phyloP scores from a whole-genome alignment of 805 yeast species.

The Metschnikowia anglica region DNA sequence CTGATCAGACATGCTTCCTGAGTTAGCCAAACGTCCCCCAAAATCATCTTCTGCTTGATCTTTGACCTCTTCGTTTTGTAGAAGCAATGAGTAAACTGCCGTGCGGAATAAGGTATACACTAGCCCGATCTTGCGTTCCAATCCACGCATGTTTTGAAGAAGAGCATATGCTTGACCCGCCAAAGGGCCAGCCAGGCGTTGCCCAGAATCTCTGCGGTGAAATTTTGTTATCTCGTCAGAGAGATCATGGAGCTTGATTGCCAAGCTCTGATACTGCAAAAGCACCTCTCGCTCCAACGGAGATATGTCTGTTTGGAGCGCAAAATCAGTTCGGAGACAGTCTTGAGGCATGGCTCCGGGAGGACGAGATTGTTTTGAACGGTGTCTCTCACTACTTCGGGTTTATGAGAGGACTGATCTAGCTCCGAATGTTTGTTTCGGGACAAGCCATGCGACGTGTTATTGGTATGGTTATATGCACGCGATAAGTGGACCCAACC shows the following conservation, averaged over 20 bases:
- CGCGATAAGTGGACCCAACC: no score
- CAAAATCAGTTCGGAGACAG: conserved; percentile 13
- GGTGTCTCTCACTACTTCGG: background rate
- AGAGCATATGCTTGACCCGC: conserved; percentile 30
- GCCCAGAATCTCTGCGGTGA: conserved; percentile 12
- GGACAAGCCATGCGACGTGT: no score
- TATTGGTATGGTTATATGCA: no score
- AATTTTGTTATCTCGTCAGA: conserved; percentile 34
- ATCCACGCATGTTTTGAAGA: conserved; percentile 51
- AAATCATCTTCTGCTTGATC: background rate
- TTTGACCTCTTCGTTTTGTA: conserved; percentile 34
- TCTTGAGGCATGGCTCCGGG: conserved; percentile 1
- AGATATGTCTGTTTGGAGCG: conserved; percentile 19
- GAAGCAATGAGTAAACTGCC: conserved; percentile 63
- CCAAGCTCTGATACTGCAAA: conserved; percentile 38
- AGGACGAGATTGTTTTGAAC: background rate
- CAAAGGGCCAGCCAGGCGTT: background rate
- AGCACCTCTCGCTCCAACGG: conserved; percentile 37
- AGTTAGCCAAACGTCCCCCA: background rate
- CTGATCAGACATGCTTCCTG: background rate
- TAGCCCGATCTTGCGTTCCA: conserved; percentile 62
- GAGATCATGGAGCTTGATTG: conserved; percentile 31
- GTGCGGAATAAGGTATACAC: conserved; percentile 68
- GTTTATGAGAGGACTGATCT: background rate
- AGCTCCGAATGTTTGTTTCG: no score